Base-by-base conservation (phyloP, 176 grass and related monocot species). In the Carex pumila region DNA sequence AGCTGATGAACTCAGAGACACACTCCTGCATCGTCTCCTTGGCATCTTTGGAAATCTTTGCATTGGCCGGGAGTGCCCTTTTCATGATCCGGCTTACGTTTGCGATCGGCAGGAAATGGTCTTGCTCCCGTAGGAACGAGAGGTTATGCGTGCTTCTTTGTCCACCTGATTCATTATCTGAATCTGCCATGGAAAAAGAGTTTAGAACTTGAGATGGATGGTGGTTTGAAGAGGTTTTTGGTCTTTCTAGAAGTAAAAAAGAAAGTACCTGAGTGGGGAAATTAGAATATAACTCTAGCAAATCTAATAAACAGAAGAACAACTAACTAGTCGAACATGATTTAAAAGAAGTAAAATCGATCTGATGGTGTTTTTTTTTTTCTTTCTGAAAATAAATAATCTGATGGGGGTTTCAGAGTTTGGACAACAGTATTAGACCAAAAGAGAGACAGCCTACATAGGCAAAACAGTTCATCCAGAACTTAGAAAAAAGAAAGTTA, bases 21-120 rank as follows among this genome's bases (percentile, higher is more conserved):
- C 95, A 98, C 89, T 98, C 95, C 89, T 98, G 95, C 87, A 98
- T 92, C 84, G 95, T 98, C 89, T 98, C 95, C 92, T 94, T 98
- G 21, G 90, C 95, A 65, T 98, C 95, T 89, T 98, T 98, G 85
- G 89, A 91, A 64, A 98, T 93, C 92, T 98, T 98, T 10, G 92
- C 92, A 86, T 98, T 98, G 7, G 90, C 95, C 36, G 92, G 92
- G 0, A 98, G 92, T 29, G 92, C 92, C 90, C 92, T 92, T 91
- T 98, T 98, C 95, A 98, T 98, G 87, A 98, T 92, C 84, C 95
- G 81, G 87, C 95, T 94, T 81, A 98, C 95, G 89, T 98, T 98
- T 10, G 95, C 95, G 65, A 98, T 93, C 62, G 95, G 95, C 61
- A 98, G 84, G 89, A 94, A 94, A 79, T 92, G 39, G 54, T 98